Percentiles rank a stretch among this genome's conserved stretches.
phyloP scores from a whole-genome alignment of 306 rosid genomes.

The Gleditsia sinensis region DNA sequence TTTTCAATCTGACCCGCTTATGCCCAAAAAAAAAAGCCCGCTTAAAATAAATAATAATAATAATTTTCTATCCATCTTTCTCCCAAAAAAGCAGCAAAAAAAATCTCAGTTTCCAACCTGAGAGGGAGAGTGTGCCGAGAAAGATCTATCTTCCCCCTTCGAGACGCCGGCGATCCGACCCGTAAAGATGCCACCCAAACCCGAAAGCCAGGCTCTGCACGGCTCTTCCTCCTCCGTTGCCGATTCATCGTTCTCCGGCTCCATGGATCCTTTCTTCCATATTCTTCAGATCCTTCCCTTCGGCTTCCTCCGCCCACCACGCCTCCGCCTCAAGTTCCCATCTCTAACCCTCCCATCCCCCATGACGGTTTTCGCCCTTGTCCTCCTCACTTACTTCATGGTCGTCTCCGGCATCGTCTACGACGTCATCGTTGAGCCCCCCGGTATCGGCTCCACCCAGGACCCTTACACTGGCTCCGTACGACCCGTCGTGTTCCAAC shows the following conservation, averaged over 20 bases:
- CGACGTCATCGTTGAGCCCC: slow-evolving; percentile 96
- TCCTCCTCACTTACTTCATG: slow-evolving; percentile 95
- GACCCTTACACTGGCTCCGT: slow-evolving; percentile 85
- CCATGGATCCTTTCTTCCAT: slow-evolving; percentile 42
- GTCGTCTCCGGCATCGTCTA: slow-evolving; percentile 94
- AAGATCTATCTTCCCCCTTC: neutral
- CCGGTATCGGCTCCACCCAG: slow-evolving; percentile 88
- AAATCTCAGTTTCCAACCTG: no score
- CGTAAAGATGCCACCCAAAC: slow-evolving; percentile 42
- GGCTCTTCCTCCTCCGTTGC: slow-evolving; percentile 8
- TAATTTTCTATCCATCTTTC: no score
- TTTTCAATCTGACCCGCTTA: no score
- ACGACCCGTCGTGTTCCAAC: slow-evolving; percentile 82
- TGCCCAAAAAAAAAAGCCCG: no score
- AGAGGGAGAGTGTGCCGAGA: neutral
- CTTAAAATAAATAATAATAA: no score
- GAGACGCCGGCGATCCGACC: slow-evolving; percentile 20
- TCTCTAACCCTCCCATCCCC: slow-evolving; percentile 53
- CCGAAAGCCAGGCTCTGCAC: slow-evolving; percentile 24
- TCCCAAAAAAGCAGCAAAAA: no score
- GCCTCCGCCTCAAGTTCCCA: slow-evolving; percentile 19
- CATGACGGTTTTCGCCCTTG: slow-evolving; percentile 66
- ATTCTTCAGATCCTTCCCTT: slow-evolving; percentile 6
- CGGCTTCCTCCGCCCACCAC: slow-evolving; percentile 7
- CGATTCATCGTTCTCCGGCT: slow-evolving; percentile 54